phyloP scores from a whole-genome alignment of 352 stramenopile genomes.

The Pythium rishiriense region DNA sequence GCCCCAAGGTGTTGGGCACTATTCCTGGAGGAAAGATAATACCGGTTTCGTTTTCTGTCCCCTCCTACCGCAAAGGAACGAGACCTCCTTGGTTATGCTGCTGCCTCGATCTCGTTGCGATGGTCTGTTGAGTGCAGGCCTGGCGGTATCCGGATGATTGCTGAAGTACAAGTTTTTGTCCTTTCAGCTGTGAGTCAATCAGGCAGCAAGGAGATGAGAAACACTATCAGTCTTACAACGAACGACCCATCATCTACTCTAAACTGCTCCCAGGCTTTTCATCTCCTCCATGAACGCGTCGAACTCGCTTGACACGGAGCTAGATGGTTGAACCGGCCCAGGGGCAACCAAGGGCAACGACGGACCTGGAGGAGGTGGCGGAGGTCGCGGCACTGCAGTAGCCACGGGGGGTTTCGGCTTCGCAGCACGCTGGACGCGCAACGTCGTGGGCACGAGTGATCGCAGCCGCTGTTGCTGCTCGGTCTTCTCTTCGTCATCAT shows the following conservation, averaged over 20 bases:
- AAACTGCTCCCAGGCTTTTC: conserved; percentile 30
- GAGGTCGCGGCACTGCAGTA: conserved; percentile 5
- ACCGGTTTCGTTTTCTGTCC: too few relatives aligned
- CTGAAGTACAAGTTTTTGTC: too few relatives aligned
- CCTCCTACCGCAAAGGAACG: too few relatives aligned
- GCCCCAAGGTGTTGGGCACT: too few relatives aligned
- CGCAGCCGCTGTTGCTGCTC: conserved; percentile 48
- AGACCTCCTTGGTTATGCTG: too few relatives aligned
- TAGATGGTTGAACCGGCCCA: not conserved
- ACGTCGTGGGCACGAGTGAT: conserved; percentile 56
- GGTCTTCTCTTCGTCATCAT: conserved; percentile 35
- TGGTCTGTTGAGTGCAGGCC: too few relatives aligned
- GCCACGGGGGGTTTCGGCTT: conserved; percentile 4
- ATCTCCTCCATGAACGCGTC: conserved; percentile 79
- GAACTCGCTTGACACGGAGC: conserved; percentile 55
- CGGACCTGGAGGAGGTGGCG: conserved; percentile 11
- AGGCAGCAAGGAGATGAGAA: not conserved
- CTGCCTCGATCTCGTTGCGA: too few relatives aligned
- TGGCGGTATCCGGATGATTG: too few relatives aligned
- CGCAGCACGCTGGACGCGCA: conserved; percentile 48
- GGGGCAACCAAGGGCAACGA: not conserved
- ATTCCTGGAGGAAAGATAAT: too few relatives aligned
- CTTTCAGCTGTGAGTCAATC: too few relatives aligned
- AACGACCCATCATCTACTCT: not conserved
- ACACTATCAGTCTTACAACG: too few relatives aligned